Evolutionary conservation across 2,329 filamentous ascomycete genomes (phyloP), one percentile per base, ranked within the genome.

Genomic region (Zelopaecilomyces penicillatus): DNA sequence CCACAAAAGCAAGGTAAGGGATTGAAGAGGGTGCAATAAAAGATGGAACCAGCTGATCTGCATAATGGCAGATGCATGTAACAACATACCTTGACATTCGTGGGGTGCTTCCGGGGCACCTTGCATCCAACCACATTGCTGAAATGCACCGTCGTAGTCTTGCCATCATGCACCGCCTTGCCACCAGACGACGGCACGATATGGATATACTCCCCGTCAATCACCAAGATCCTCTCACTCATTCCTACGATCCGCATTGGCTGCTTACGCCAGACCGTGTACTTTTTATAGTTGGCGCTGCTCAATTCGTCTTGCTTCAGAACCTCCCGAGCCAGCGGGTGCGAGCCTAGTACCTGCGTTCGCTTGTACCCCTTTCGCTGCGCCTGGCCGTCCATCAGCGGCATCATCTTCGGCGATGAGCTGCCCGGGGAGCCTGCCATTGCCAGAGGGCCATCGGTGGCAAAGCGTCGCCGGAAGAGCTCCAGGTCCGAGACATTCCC

Each of bases 151-250:
- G 85, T 88, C 3, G 85, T 89, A 31, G 81, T 85, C 67, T 88
- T 89, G 32, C 78, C 78, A 45, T 83, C 80, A 47, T 79, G 75
- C 46, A 80, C 66, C 8, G 79, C 76, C 59, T 85, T 86, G 33
- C 82, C 81, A 7, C 75, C 75, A 2, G 76, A 77, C 2, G 78
- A 73, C 28, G 87, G 85, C 75, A 88, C 83, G 55, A 94, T 88
- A 63, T 91, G 86, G 50, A 94, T 80, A 61, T 90, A 93, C 61
- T 94, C 87, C 48, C 85, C 85, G 55, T 91, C 87, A 52, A 94
- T 87, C 39, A 85, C 81, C 36, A 93, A 69, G 7, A 87, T 78
- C 46, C 85, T 79, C 54, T 89, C 84, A 48, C 86, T 85, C 57
- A 84, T 77, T 4, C 80, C 82, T 36, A 86, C 82, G 55, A 93